Conservation (phyloP, 176 grass and related monocot species). For the Oryza meyeriana region DNA sequence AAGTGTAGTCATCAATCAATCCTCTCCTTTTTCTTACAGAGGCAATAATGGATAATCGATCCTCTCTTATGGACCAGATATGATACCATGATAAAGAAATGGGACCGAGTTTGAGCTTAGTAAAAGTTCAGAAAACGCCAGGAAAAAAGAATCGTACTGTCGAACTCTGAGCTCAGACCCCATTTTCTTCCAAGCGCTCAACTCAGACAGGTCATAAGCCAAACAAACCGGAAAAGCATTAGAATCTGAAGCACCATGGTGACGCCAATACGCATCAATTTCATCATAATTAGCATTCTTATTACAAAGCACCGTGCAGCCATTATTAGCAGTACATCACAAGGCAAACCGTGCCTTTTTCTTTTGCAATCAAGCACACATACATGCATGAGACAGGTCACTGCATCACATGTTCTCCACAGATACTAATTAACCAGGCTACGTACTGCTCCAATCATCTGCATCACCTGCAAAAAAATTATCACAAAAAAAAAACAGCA, state of each 20-base stretch:
- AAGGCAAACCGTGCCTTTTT: neutral
- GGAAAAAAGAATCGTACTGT: neutral
- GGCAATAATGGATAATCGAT: too few relatives aligned
- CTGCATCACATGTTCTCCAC: neutral
- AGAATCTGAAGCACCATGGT: neutral
- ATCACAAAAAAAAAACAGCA: neutral
- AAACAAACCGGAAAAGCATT: neutral
- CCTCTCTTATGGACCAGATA: neutral
- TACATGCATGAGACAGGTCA: neutral
- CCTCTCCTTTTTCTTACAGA: too few relatives aligned
- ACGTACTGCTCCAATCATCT: conserved; percentile 6
- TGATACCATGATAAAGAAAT: neutral
- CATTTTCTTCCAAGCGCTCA: neutral
- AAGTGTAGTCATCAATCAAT: neutral
- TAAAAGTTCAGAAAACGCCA: neutral
- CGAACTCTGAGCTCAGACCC: neutral
- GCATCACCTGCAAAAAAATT: conserved; percentile 16
- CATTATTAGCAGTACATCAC: conserved; percentile 17
- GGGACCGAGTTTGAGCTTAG: neutral
- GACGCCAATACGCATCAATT: neutral
- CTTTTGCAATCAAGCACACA: neutral
- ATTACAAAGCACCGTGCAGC: conserved; percentile 42
- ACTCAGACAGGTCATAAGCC: neutral
- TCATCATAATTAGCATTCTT: conserved; percentile 21
- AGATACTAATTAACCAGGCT: neutral